Evolutionary conservation across 2,329 filamentous ascomycete genomes (phyloP), one percentile per base, ranked within the genome.

Genomic region (Fusarium solani-melongenae): DNA sequence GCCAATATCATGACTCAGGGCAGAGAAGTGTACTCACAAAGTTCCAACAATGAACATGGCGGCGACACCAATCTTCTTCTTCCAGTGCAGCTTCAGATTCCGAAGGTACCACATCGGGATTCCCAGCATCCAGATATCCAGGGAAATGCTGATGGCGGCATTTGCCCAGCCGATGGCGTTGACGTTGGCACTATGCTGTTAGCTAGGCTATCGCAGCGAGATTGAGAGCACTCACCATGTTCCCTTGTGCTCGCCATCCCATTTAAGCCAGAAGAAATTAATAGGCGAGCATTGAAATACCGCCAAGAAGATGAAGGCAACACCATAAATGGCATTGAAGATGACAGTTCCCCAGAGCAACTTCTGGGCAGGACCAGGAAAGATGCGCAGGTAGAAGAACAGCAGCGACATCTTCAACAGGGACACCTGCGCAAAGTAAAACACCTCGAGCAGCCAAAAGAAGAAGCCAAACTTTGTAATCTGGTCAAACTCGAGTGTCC

Each of bases 31-130:
- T 2, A 73, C 82, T 77, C 59, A 83, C 81, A 84, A 83, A 2
- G 82, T 78, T 39, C 86, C 85, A 1, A 86, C 80, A 5, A 81
- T 77, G 51, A 87, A 86, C 82, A 87, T 86, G 36, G 84, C 70
- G 0, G 77, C 74, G 0, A 86, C 80, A 5, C 81, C 82, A 29
- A 84, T 67, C 75, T 86, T 87, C 75, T 85, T 85, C 74, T 81
- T 83, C 73, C 79, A 82, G 17, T 81, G 80, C 3, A 82, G 67
- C 3, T 77, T 76, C 27, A 87, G 73, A 0, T 73, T 74, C 6
- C 78, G 67, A 0, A 87, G 70, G 22, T 83, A 80, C 27, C 79
- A 81, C 24, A 86, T 74, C 0, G 85, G 85, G 0, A 86, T 71
- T 0, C 77, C 80, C 51, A 87, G 79, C 70, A 88, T 85, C 73